Base-by-base conservation (phyloP, 805 yeast species). In the Candida anglica region DNA sequence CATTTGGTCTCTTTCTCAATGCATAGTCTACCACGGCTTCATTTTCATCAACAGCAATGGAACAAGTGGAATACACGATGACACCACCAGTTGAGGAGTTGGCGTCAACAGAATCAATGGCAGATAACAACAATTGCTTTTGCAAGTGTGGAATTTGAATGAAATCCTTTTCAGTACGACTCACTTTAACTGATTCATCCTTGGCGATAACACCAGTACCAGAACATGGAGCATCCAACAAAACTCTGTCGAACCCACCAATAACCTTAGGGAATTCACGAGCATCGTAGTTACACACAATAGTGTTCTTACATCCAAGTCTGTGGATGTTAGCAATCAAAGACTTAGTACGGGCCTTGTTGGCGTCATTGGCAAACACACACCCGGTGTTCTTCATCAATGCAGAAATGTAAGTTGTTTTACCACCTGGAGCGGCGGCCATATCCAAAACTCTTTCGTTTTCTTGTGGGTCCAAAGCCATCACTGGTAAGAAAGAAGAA, bases 341-440 rank as follows among this genome's bases (percentile, higher is more conserved):
- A 14, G 96, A 86, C 68, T 91, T 91, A 20, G 98, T 91, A 69
- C 99, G 82, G 16, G 95, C 86, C 59, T 91, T 93, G 69, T 88
- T 93, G 38, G 96, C 81, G 66, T 93, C 99, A 61, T 93, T 93
- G 34, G 99, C 99, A 59, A 93, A 89, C 15, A 93, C 86, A 60
- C 91, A 80, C 18, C 99, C 99, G 1, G 98, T 93, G 62, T 93
- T 93, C 57, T 93, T 93, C 98, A 93, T 93, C 66, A 91, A 63
- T 1, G 99, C 97, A 23, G 95, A 79, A 34, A 91, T 77, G 58
- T 87, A 89, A 2, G 98, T 91, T 15, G 97, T 87, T 58, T 91
- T 91, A 64, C 98, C 98, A 69, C 98, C 98, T 45, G 98, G 98
- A 19, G 98, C 97, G 40, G 98, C 95, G 30, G 98, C 98, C 99